Evolutionary conservation across 768 basidiomycete genomes (phyloP), one percentile per base, ranked within the genome.

Genomic region (Suillus subalutaceus): DNA sequence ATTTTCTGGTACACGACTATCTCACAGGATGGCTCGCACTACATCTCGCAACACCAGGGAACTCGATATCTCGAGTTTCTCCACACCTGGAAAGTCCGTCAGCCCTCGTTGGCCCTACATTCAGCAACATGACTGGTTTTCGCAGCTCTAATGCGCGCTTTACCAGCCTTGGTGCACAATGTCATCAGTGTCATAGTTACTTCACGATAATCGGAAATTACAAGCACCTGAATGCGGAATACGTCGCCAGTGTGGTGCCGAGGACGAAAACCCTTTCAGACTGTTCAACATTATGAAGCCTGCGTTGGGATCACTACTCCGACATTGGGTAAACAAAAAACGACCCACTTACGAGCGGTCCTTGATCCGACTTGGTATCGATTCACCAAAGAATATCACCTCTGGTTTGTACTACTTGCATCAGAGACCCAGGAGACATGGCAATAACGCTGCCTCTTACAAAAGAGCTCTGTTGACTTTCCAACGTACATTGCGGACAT

Each of bases 201-300:
- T 15, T 55, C 37, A 20, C 5, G 15, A 50, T 38, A 52, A 35
- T 32, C 59, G n/a, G 63, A 15, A 35, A 23, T 13, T 37, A 48
- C 53, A 55, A 55, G 30, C 69, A 92, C 93, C 93, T 84, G 78
- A 90, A 97, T 3, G 95, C 94, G 7, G 93, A 96, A 78, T 92
- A 97, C 0, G 96, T 98, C 0, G 97, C 95, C 35, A 97, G 85
- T 1, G 94, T 95, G 0, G 95, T 96, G 41, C 96, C 97, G 44
- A 97, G 79, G 48, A 97, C 79, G 55, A 99, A 85, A 0, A 98
- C 77, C 55, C 87, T 82, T 62, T 93, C 90, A 26, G 87, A 80
- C 9, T 75, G 73, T 66, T 90, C 86, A 46, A 96, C 72, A 41
- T 88, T 81, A 20, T 70, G 72, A 71, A 85, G 89, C 35, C 92